Percentiles rank a stretch among this genome's conserved stretches.
phyloP scores from a whole-genome alignment of 768 basidiomycete genomes.

The Phlebiopsis flavidoalba region DNA sequence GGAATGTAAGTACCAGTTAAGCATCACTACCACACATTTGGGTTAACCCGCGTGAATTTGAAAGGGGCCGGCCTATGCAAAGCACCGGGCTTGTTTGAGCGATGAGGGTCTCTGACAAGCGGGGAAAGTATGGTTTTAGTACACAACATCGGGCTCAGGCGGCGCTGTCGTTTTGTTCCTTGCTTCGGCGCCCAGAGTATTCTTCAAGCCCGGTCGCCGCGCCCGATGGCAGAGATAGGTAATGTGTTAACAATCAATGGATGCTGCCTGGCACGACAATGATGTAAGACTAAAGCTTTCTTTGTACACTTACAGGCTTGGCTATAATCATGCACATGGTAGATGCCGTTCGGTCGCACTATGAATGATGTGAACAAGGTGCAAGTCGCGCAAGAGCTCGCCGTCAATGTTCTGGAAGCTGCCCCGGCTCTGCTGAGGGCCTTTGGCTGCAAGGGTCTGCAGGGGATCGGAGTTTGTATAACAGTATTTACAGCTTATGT shows the following conservation, averaged over 20 bases:
- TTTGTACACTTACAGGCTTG: conserved; percentile 42
- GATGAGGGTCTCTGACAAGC: conserved; percentile 48
- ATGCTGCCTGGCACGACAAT: neutral
- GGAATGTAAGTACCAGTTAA: conserved; percentile 41
- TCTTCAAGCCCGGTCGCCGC: conserved; percentile 61
- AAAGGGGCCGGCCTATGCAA: conserved; percentile 85
- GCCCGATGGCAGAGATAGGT: conserved; percentile 68
- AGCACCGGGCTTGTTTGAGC: conserved; percentile 65
- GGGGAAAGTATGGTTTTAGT: conserved; percentile 77
- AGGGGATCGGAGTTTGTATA: conserved; percentile 6
- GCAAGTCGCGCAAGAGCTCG: conserved; percentile 62
- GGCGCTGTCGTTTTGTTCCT: conserved; percentile 73
- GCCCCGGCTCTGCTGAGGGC: conserved; percentile 37
- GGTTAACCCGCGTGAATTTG: neutral
- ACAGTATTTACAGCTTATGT: neutral
- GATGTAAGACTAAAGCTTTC: neutral
- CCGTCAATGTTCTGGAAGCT: conserved; percentile 31
- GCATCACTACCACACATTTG: neutral
- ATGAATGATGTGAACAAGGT: conserved; percentile 68
- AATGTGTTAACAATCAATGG: conserved; percentile 10
- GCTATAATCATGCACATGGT: conserved; percentile 77
- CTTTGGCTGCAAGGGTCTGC: neutral
- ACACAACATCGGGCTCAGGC: conserved; percentile 81
- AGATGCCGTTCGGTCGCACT: conserved; percentile 59
- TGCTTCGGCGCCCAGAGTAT: conserved; percentile 75